Evolutionary conservation across 306 rosid species (phyloP).

Genomic region (Heteromeles arbutifolia): DNA sequence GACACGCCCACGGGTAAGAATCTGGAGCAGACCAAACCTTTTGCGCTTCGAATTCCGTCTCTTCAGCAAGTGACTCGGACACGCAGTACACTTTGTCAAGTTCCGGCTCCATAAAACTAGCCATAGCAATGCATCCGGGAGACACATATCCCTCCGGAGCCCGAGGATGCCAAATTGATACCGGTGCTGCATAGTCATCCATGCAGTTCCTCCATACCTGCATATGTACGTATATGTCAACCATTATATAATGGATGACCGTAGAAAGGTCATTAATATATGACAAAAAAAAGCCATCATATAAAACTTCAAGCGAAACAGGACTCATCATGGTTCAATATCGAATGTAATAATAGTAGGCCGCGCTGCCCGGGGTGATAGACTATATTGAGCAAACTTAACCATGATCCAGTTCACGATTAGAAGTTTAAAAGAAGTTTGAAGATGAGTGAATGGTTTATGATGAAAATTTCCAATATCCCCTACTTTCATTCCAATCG

Average conservation of each 20-base stretch:
- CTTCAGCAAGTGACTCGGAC: slow-evolving; percentile 70
- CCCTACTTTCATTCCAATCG: neutral
- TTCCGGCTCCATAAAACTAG: slow-evolving; percentile 64
- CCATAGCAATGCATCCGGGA: slow-evolving; percentile 76
- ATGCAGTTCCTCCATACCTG: slow-evolving; percentile 95
- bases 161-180: slow-evolving; percentile 89
- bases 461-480: neutral
- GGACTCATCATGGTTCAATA: neutral
- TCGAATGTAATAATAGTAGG: neutral
- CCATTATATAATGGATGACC: neutral
- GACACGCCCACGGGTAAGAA: slow-evolving; percentile 88
- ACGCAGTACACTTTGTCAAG: slow-evolving; percentile 58
- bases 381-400: neutral
- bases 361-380: neutral
- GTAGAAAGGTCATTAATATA: neutral
- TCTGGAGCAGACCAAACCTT: slow-evolving; percentile 85
- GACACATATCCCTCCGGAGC: slow-evolving; percentile 91
- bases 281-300: neutral
- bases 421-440: neutral
- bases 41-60: slow-evolving; percentile 69
- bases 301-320: neutral
- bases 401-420: neutral
- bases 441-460: neutral
- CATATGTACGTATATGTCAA: neutral
- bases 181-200: slow-evolving; percentile 59